phyloP scores from a whole-genome alignment of 1,284 basidiomycete species.

The Puccinia hordei region DNA sequence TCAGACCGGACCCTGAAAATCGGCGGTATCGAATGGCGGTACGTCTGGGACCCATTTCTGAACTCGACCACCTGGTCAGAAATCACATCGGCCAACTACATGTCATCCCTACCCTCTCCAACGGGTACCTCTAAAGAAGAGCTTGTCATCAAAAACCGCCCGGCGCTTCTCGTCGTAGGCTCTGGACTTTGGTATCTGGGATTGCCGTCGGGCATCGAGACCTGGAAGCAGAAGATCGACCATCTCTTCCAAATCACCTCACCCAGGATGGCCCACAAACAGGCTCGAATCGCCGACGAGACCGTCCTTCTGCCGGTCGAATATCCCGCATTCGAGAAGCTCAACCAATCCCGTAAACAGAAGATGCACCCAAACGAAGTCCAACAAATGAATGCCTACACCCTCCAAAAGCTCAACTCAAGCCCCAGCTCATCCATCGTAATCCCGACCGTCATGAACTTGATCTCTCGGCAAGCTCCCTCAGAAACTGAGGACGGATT shows the following conservation, averaged over 20 bases:
- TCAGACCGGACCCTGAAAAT: constrained; percentile 62
- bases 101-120: constrained; percentile 54
- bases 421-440: constrained; percentile 25
- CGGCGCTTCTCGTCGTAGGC: constrained; percentile 75
- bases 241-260: constrained; percentile 27
- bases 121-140: constrained; percentile 15
- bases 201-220: constrained; percentile 12
- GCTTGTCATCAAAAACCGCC: constrained; percentile 53
- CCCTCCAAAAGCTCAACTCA: constrained; percentile 22
- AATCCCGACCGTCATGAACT: constrained; percentile 42
- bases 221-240: constrained; percentile 29
- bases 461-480: constrained; percentile 52
- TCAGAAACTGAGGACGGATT: constrained; percentile 75
- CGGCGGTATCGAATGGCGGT: constrained; percentile 62
- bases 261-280: not conserved
- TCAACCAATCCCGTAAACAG: constrained; percentile 29
- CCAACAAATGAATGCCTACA: constrained; percentile 36
- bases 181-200: constrained; percentile 84
- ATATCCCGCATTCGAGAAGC: constrained; percentile 42
- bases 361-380: constrained; percentile 31
- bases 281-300: constrained; percentile 17
- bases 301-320: constrained; percentile 47
- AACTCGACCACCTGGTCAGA: constrained; percentile 67
- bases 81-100: constrained; percentile 55
- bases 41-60: constrained; percentile 64